Conservation (phyloP, 2,329 filamentous ascomycete genomes). For the Rhexocercosporidium sp. region DNA sequence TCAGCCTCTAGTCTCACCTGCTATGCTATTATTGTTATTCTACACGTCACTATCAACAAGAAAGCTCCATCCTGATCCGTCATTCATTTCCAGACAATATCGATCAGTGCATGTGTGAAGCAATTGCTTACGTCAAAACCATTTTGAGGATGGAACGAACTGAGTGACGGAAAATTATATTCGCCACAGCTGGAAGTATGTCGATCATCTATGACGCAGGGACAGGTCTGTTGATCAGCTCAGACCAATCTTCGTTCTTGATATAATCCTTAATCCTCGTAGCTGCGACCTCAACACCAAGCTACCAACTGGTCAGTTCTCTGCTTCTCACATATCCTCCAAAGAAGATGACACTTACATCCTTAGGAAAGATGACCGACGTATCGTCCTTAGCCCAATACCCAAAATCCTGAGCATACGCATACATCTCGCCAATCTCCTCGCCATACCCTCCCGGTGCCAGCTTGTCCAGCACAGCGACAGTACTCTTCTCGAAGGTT, state of each 20-base stretch:
- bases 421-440: slow-evolving; percentile 44
- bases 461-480: slow-evolving; percentile 32
- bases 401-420: slow-evolving; percentile 39
- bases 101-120: too few relatives aligned
- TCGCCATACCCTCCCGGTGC: slow-evolving; percentile 33
- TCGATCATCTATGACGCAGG: not conserved
- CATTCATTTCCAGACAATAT: too few relatives aligned
- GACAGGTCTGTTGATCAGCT: slow-evolving; percentile 20
- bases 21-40: too few relatives aligned
- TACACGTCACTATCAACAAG: too few relatives aligned
- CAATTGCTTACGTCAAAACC: too few relatives aligned
- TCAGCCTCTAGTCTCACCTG: too few relatives aligned
- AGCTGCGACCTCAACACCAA: slow-evolving; percentile 21
- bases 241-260: slow-evolving; percentile 30
- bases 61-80: too few relatives aligned
- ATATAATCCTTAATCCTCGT: slow-evolving; percentile 30
- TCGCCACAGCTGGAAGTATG: too few relatives aligned
- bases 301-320: slow-evolving; percentile 13
- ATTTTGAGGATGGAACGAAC: too few relatives aligned
- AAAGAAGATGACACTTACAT: slow-evolving; percentile 20
- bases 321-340: not conserved
- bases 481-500: slow-evolving; percentile 25
- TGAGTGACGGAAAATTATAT: too few relatives aligned
- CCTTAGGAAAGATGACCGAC: slow-evolving; percentile 31
- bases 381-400: slow-evolving; percentile 44